Percentiles rank a stretch among this genome's conserved stretches.
Evolutionary conservation across 345 rosid species (phyloP).

Genomic region (Noccaea caerulescens): DNA sequence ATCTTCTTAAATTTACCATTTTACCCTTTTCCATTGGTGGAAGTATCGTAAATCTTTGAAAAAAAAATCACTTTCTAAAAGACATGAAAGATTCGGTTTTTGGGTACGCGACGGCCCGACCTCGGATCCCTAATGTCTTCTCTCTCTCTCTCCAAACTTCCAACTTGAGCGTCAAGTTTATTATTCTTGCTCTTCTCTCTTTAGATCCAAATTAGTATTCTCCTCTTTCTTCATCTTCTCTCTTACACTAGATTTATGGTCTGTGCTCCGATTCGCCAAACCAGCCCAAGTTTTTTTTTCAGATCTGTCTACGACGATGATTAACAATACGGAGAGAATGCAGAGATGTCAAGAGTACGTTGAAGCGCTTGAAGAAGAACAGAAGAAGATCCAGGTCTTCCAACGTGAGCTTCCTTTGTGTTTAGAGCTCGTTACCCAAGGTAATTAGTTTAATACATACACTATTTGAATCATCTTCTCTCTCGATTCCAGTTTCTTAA

Average conservation of each 20-base stretch:
- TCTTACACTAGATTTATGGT: slow-evolving; percentile 13
- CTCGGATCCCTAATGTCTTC: slow-evolving; percentile 15
- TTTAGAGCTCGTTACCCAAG: slow-evolving; percentile 83
- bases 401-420: slow-evolving; percentile 92
- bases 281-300: not conserved
- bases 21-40: not conserved
- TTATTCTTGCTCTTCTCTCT: slow-evolving; percentile 49
- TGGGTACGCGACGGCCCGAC: slow-evolving; percentile 45
- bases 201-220: slow-evolving; percentile 55
- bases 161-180: slow-evolving; percentile 46
- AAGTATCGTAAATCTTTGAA: not conserved
- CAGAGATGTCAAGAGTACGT: slow-evolving; percentile 59
- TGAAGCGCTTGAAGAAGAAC: slow-evolving; percentile 75
- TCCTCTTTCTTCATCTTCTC: not conserved
- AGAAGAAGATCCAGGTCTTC: slow-evolving; percentile 81
- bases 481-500: not conserved
- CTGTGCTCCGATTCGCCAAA: not conserved
- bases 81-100: slow-evolving; percentile 31
- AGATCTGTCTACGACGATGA: slow-evolving; percentile 16
- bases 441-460: slow-evolving; percentile 29
- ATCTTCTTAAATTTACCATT: not conserved
- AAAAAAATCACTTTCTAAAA: not conserved
- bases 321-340: slow-evolving; percentile 43
- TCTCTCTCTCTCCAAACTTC: slow-evolving; percentile 6
- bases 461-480: not conserved